These are phyloP conservation scores for Dittrichia graveolens DNA, from an alignment of 129 eudicot genomes.

Conservation along the genomic window DNA sequence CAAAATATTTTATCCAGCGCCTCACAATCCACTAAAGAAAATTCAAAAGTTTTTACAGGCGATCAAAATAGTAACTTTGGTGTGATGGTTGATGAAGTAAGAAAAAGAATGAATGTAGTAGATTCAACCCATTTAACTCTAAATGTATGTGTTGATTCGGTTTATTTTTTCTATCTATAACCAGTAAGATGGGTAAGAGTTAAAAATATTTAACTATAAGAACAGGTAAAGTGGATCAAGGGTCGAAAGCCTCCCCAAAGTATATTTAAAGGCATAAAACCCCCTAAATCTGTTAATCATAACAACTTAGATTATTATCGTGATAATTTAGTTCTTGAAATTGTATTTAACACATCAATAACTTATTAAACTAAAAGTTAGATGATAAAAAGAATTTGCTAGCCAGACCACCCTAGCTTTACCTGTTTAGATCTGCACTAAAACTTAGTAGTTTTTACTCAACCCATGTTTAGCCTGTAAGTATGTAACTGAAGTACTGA, in stretches of 20 bases:
- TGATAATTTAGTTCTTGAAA: not conserved
- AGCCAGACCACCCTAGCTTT: not conserved
- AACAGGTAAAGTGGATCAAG: not conserved
- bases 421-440: not conserved
- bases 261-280: not conserved
- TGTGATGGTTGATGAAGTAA: too few relatives aligned
- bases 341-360: not conserved
- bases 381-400: not conserved
- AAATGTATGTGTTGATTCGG: not conserved
- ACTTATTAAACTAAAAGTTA: not conserved
- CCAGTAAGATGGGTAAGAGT: not conserved
- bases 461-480: too few relatives aligned
- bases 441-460: not conserved
- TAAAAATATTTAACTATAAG: conserved; percentile 5
- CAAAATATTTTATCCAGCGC: conserved; percentile 77
- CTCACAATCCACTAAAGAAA: conserved; percentile 90
- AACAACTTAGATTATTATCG: too few relatives aligned
- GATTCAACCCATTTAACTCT: not conserved
- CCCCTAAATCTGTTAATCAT: not conserved
- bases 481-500: too few relatives aligned
- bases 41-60: not conserved
- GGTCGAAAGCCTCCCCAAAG: not conserved
- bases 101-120: not conserved
- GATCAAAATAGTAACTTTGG: not conserved
- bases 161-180: not conserved